Conservation (phyloP, 495 filamentous ascomycete genomes). For the Neurospora sublineolata region DNA sequence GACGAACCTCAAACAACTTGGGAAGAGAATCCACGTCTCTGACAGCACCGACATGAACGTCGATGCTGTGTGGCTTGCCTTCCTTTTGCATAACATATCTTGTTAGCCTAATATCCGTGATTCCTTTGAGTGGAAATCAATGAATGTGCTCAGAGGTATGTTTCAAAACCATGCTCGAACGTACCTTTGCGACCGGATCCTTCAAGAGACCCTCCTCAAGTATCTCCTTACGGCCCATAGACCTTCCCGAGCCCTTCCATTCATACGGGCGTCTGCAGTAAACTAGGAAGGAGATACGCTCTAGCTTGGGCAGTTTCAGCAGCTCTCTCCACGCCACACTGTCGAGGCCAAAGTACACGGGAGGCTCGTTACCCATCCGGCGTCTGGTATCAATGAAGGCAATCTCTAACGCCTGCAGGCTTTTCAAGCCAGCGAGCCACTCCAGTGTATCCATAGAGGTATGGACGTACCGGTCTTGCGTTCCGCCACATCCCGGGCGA, state of each 20-base stretch:
- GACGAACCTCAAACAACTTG: background rate
- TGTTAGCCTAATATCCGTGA: background rate
- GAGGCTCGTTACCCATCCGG: background rate
- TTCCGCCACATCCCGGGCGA: background rate
- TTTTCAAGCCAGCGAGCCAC: background rate
- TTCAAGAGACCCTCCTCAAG: background rate
- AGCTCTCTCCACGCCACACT: background rate
- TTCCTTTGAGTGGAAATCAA: accelerated
- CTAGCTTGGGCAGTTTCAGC: background rate
- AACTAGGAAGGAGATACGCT: background rate
- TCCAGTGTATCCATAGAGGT: background rate
- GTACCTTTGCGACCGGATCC: background rate
- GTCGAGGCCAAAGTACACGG: background rate
- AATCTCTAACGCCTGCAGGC: background rate
- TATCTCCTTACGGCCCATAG: background rate
- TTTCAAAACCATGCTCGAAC: background rate
- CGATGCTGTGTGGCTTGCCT: background rate
- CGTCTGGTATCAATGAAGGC: background rate
- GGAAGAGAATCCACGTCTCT: background rate
- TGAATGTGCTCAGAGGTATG: background rate
- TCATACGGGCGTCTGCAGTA: background rate
- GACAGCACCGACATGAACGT: background rate
- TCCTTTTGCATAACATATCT: background rate
- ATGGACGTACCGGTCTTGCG: background rate
- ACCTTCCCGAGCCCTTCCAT: background rate